Percentiles rank a stretch among this genome's conserved stretches.
phyloP scores from a whole-genome alignment of 1,139 yeast genomes.

The Diutina sp. region DNA sequence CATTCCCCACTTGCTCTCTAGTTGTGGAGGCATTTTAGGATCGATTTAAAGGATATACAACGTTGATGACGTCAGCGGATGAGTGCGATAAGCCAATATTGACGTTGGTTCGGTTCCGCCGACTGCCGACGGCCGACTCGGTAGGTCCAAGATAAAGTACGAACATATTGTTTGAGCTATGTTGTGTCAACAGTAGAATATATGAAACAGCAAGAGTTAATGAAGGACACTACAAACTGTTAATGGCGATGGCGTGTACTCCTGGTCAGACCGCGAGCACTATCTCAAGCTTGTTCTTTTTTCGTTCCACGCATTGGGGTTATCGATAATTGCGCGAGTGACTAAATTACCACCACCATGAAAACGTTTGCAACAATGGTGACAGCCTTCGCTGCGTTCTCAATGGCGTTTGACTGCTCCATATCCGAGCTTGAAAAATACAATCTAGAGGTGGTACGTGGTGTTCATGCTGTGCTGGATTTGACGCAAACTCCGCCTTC shows the following conservation, averaged over 20 bases:
- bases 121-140: too few species aligned
- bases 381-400: neutral
- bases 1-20: neutral
- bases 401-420: constrained; percentile 24
- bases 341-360: neutral
- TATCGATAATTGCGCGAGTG: neutral
- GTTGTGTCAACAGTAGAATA: too few species aligned
- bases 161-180: too few species aligned
- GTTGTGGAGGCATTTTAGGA: neutral
- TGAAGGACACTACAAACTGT: too few species aligned
- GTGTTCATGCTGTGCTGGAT: constrained; percentile 26
- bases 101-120: too few species aligned
- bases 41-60: neutral
- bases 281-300: neutral
- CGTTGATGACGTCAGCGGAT: neutral
- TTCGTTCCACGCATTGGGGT: neutral
- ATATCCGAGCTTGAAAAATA: constrained; percentile 25
- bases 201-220: too few species aligned
- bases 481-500: constrained; percentile 68
- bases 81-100: too few species aligned
- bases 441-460: constrained; percentile 34
- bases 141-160: too few species aligned
- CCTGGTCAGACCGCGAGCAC: too few species aligned
- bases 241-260: too few species aligned
- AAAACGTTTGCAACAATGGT: neutral